Base-by-base conservation (phyloP, 768 basidiomycete genomes). In the Agrocybe pediades region DNA sequence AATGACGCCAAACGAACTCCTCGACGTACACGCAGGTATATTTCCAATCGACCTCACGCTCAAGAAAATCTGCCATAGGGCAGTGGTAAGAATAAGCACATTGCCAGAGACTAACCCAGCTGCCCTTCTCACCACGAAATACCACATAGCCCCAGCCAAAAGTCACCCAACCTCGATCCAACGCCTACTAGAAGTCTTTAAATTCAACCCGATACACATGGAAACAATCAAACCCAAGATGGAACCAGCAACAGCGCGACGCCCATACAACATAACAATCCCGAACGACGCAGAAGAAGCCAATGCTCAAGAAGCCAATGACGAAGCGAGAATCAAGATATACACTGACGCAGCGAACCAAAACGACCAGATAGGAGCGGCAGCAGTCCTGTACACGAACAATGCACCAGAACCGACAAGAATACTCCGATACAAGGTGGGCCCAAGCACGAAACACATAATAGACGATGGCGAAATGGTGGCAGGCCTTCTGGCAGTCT, bases 401-500 rank as follows among this genome's bases (percentile, higher is more conserved):
- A n/a, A n/a, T n/a, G n/a, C n/a, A n/a, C n/a, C n/a, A n/a, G n/a
- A n/a, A n/a, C n/a, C n/a, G n/a, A n/a, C n/a, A n/a, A n/a, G n/a
- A n/a, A n/a, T n/a, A n/a, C n/a, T n/a, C n/a, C n/a, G n/a, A n/a
- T n/a, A n/a, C n/a, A n/a, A n/a, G n/a, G n/a, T n/a, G n/a, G n/a
- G n/a, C n/a, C n/a, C n/a, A n/a, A n/a, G n/a, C n/a, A n/a, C n/a
- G n/a, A n/a, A n/a, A n/a, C n/a, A n/a, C n/a, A 65, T 60, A 20
- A 62, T 53, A 21, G 65, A 55, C 23, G 59, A 67, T 5, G 65
- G 55, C 5, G 63, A 68, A 36, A 45, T 54, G 27, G 62, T 62
- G 8, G 66, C 65, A 19, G 42, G 49, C 8, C 30, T 64, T 2
- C 57, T 66, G 3, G 61, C 65, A 16, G 30, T 45, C 24, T 60